These are phyloP conservation scores for Pisolithus thermaeus DNA, from an alignment of 1,284 basidiomycete genomes.

Conservation along the genomic window DNA sequence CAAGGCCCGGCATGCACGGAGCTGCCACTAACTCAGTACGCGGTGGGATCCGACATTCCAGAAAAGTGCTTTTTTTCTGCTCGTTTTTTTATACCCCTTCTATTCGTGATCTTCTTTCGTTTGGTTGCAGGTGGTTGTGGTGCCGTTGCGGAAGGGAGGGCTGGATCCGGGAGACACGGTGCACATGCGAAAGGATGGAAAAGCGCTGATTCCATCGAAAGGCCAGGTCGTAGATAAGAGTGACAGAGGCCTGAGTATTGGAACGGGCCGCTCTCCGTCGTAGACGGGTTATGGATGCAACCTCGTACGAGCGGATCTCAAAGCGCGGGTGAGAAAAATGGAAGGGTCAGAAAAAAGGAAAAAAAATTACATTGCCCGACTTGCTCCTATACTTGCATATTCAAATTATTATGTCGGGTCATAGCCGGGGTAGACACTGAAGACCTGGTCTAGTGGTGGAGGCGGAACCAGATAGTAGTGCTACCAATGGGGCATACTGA, in stretches of 20 bases:
- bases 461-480: too few relatives aligned
- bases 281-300: too few relatives aligned
- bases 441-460: neutral
- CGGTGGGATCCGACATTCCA: constrained; percentile 3
- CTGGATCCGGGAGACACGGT: neutral
- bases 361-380: neutral
- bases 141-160: neutral
- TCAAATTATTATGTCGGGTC: neutral
- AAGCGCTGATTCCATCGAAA: neutral
- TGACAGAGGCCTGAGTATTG: neutral
- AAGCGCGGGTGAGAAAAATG: neutral
- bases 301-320: neutral
- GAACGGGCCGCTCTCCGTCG: neutral
- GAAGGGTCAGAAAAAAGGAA: neutral
- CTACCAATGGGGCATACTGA: neutral
- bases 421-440: neutral
- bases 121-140: neutral
- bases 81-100: neutral
- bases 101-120: neutral
- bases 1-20: constrained; percentile 13
- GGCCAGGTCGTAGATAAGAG: neutral
- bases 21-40: neutral
- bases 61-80: neutral
- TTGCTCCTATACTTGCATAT: neutral
- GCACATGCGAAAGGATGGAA: neutral